Base-by-base conservation (phyloP, 768 basidiomycete species). In the Leucosporidium yakuticum region DNA sequence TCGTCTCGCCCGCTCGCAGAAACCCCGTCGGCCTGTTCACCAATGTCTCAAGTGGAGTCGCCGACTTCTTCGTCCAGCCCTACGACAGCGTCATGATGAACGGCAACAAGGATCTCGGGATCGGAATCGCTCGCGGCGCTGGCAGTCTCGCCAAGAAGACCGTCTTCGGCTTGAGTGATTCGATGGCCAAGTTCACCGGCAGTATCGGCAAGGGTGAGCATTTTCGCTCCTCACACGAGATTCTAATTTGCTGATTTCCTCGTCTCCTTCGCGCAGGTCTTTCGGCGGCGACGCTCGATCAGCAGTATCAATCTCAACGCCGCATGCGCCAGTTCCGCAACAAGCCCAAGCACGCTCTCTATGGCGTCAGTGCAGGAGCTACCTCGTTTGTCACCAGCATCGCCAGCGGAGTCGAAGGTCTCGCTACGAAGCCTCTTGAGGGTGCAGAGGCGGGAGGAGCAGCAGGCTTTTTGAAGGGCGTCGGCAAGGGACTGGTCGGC, bases 121-220 rank as follows among this genome's bases (percentile, higher is more conserved):
- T 65, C 63, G 69, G 67, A 20, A 70, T 75, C 47, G 74, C 76
- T 70, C 74, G 94, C 88, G 96, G 96, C 55, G 95, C 95, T 0
- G 92, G 94, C 11, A 97, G 93, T 77, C 94, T 99, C 74, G 89
- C 97, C 63, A 98, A 98, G 82, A 99, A 99, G 81, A 96, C 95
- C 0, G 90, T 98, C 11, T 99, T 98, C 74, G 96, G 96, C 48
- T 78, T 99, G 53, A 89, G 90, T 44, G 95, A 99, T 76, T 95
- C 91, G 77, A 82, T 99, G 77, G 94, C 94, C n/a, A 98, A 97
- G 79, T 88, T 99, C 76, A 98, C 96, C 2, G 91, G 93, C 71
- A 96, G 92, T 77, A 86, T 99, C 69, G 91, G 95, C 53, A 99
- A 99, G 83, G 93, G 92, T 89, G 54, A 11, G 73, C 49, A 32